Evolutionary conservation across 2,329 filamentous ascomycete genomes (phyloP).

Genomic region (Aspergillus neotritici): DNA sequence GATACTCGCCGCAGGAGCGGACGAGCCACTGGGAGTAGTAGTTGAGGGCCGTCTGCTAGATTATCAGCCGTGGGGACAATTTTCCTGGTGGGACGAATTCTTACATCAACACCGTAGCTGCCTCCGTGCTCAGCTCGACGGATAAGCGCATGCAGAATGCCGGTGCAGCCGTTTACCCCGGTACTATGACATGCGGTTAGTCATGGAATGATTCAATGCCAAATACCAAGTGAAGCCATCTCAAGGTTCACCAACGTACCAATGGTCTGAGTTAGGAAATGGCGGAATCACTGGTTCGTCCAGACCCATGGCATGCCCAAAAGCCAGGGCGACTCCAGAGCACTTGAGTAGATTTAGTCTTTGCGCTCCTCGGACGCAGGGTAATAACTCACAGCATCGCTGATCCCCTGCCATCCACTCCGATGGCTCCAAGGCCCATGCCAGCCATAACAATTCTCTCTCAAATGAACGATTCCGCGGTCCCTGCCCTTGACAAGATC

Average conservation of each 20-base stretch:
- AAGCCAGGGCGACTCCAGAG: constrained; percentile 44
- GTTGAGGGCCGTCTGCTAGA: constrained; percentile 4
- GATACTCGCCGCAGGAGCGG: constrained; percentile 3
- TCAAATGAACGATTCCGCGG: constrained; percentile 64
- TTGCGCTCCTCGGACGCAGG: no score
- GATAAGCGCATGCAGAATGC: neutral
- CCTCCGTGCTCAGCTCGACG: constrained; percentile 1
- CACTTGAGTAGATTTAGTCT: no score
- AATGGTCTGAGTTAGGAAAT: constrained; percentile 44
- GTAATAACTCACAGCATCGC: constrained; percentile 60
- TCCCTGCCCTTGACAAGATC: constrained; percentile 51
- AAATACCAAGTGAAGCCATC: no score
- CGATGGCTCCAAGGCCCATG: constrained; percentile 58
- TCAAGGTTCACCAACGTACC: constrained; percentile 18
- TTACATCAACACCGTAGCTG: constrained; percentile 3
- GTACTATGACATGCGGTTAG: constrained; percentile 1
- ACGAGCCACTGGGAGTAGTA: constrained; percentile 12
- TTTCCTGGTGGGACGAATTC: neutral
- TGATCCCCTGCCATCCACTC: constrained; percentile 68
- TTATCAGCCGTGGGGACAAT: no score
- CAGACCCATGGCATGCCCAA: constrained; percentile 44
- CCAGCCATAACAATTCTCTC: constrained; percentile 67
- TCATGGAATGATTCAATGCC: no score
- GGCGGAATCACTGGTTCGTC: constrained; percentile 43
- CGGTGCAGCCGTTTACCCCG: constrained; percentile 1